Percentiles rank a stretch among this genome's conserved stretches.
Evolutionary conservation across 371 early-diverging fungal species (phyloP).

Genomic region (Batrachochytrium dendrobatidis): DNA sequence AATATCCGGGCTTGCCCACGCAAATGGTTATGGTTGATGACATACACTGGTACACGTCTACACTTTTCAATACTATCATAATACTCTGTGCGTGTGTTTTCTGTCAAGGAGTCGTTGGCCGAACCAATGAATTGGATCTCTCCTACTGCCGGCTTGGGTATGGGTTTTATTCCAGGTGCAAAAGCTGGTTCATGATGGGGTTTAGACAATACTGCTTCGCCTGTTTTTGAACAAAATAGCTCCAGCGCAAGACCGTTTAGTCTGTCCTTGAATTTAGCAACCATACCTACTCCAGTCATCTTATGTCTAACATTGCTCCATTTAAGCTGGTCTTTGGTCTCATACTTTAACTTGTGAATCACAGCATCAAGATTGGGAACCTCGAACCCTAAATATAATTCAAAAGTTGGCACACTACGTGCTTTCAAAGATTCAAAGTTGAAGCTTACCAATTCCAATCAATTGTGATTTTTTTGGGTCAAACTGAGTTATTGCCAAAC

Average conservation of each 20-base stretch:
- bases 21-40: constrained; percentile 27
- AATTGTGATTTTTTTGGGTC: constrained; percentile 10
- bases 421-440: not conserved
- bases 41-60: constrained; percentile 10
- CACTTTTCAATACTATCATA: not conserved
- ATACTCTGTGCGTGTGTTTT: not conserved
- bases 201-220: constrained; percentile 5
- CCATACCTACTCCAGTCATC: constrained; percentile 17
- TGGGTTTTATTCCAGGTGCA: not conserved
- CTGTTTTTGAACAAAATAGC: constrained; percentile 18
- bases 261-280: constrained; percentile 26
- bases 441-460: not conserved
- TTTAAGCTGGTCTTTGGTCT: constrained; percentile 24
- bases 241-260: constrained; percentile 28
- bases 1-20: constrained; percentile 21
- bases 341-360: constrained; percentile 34
- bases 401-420: constrained; percentile 7
- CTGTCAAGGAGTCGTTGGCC: too few relatives aligned
- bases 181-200: constrained; percentile 6
- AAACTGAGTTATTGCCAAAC: not conserved
- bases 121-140: not conserved
- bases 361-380: constrained; percentile 32
- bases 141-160: not conserved
- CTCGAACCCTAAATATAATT: constrained; percentile 29
- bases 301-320: constrained; percentile 22